A percentile compares a stretch with the other conserved stretches of the same genome.
Evolutionary conservation across 768 basidiomycete species (phyloP).

Genomic region (Rhodotorula paludigena): DNA sequence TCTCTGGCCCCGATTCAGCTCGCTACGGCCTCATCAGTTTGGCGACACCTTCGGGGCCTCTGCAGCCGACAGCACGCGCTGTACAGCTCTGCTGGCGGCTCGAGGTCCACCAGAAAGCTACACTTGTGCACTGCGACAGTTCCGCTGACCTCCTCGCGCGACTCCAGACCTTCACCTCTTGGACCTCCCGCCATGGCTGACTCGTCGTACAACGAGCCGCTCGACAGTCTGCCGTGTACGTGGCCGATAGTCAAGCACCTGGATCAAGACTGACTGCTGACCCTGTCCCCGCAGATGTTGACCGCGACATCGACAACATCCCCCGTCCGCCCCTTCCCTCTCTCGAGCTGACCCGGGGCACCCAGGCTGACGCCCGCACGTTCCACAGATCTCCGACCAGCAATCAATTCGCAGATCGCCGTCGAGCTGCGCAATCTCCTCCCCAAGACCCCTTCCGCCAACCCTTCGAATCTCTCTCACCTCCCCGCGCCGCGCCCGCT

Average conservation of each 20-base stretch:
- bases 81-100: too few relatives aligned
- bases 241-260: not conserved
- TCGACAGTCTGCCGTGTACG: constrained; percentile 14
- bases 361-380: not conserved
- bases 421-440: constrained; percentile 38
- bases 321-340: not conserved
- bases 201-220: not conserved
- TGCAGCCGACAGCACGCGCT: too few relatives aligned
- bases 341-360: too few relatives aligned
- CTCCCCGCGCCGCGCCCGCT: constrained; percentile 21
- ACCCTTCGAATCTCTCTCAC: constrained; percentile 32
- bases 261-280: not conserved
- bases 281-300: constrained; percentile 1
- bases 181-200: not conserved
- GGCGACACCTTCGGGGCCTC: too few relatives aligned
- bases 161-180: not conserved
- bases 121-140: too few relatives aligned
- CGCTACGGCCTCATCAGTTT: too few relatives aligned
- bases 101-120: too few relatives aligned
- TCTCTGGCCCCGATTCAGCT: too few relatives aligned
- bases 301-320: not conserved
- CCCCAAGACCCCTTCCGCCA: constrained; percentile 16
- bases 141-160: not conserved
- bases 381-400: constrained; percentile 26
- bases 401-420: constrained; percentile 37